Evolutionary conservation across 2,329 filamentous ascomycete species (phyloP).

Genomic region (Chrysoporthe puriensis): DNA sequence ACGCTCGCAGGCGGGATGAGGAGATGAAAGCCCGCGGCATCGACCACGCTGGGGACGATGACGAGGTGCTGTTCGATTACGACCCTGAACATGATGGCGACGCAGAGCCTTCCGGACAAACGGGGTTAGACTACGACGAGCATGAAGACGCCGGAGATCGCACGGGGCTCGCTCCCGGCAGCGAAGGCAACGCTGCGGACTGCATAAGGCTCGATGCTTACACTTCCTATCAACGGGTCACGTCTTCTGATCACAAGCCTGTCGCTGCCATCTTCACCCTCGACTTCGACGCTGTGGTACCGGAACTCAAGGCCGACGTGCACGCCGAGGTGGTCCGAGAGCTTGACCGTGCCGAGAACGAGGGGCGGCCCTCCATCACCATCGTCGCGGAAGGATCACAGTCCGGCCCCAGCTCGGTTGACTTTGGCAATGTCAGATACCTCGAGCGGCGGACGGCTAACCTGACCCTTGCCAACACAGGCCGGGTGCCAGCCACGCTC

Average conservation of each 20-base stretch:
- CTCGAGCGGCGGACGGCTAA: constrained; percentile 66
- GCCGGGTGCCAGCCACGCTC: constrained; percentile 78
- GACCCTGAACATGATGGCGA: constrained; percentile 77
- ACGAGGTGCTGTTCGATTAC: constrained; percentile 87
- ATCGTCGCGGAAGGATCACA: constrained; percentile 72
- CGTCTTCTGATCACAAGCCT: constrained; percentile 96
- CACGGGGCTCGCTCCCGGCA: constrained; percentile 53
- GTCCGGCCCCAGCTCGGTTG: constrained; percentile 58
- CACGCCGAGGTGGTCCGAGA: constrained; percentile 87
- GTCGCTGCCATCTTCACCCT: constrained; percentile 81
- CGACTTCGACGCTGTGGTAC: constrained; percentile 84
- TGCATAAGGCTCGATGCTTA: constrained; percentile 68
- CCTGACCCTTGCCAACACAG: constrained; percentile 90
- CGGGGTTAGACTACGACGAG: constrained; percentile 64
- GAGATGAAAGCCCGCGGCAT: constrained; percentile 84
- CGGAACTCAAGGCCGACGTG: constrained; percentile 80
- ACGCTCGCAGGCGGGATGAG: constrained; percentile 73
- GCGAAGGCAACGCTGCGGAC: constrained; percentile 62
- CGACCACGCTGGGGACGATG: constrained; percentile 73
- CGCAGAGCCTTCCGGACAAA: constrained; percentile 41
- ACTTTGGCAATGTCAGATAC: constrained; percentile 78
- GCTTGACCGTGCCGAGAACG: constrained; percentile 89
- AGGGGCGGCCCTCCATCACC: constrained; percentile 80
- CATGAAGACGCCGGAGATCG: constrained; percentile 53
- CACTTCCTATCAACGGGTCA: constrained; percentile 83